Base-by-base conservation (phyloP, 345 rosid species). In the Melaleuca alternifolia region DNA sequence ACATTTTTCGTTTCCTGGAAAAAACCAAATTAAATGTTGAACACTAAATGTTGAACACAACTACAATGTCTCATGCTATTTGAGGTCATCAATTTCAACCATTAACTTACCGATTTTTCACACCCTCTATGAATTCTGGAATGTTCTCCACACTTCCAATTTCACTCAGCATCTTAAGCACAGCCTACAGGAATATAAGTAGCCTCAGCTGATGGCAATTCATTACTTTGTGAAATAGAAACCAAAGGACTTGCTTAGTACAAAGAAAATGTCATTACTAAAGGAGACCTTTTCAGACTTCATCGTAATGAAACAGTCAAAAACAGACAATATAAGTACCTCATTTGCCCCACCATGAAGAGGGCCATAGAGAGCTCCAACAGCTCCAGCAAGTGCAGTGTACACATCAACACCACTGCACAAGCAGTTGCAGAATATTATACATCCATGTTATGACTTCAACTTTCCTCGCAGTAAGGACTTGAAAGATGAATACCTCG, bases 281-380 rank as follows among this genome's bases (percentile, higher is more conserved):
- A 71, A 71, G 14, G 81, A 71, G 26, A 20, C 26, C 46, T 30
- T n/a, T 51, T 51, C n/a, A 30, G 44, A 51, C 44, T 37, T 71
- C 81, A 71, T 71, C 81, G 18, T 48, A 84, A 23, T 37, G 81
- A 24, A 71, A 71, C 1, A 57, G 46, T 20, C 15, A 71, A 20
- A 24, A 71, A 71, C 1, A 57, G 46, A n/a, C 15, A 71, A 20
- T 24, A 48, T 33, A 54, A 54, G 51, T 87, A 93, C 99, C 98
- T 97, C 99, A 88, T 97, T 96, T 57, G 99, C 99, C 57, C 99
- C 99, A 56, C 99, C 99, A 87, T 97, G 99, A 90, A 97, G 99
- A 85, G 99, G 99, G 85, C 99, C 99, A 89, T 96, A 97, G 54
- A 97, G 89, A 82, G 99, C 99, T 85, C 98, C 98, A 88, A 95